A percentile compares a stretch with the other conserved stretches of the same genome.
Conservation (phyloP, 2,329 filamentous ascomycete genomes). For the Microdochium nivale region DNA sequence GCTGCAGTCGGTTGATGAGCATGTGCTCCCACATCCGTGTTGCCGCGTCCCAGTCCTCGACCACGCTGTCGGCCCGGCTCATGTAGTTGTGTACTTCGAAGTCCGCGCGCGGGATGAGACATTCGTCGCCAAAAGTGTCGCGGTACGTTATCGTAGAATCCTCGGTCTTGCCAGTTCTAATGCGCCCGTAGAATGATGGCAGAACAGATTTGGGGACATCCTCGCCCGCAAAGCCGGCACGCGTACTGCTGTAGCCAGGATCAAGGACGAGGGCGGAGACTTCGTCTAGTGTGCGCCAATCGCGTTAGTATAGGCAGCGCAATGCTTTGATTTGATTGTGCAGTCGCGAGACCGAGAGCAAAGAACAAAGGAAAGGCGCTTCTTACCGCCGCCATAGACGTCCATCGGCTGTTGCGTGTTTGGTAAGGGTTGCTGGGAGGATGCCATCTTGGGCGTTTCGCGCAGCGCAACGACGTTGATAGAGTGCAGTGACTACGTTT, state of each 20-base stretch:
- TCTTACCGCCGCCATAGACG: constrained; percentile 21
- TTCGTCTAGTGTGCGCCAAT: constrained; percentile 59
- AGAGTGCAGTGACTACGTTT: background rate
- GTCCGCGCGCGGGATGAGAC: constrained; percentile 65
- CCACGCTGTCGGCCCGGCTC: constrained; percentile 68
- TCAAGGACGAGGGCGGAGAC: constrained; percentile 96
- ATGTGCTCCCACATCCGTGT: constrained; percentile 87
- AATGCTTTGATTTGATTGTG: background rate
- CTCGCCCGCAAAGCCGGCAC: constrained; percentile 95
- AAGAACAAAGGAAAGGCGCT: background rate
- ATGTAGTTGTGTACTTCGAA: constrained; percentile 90
- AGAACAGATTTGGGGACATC: constrained; percentile 92
- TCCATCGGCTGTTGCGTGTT: constrained; percentile 19
- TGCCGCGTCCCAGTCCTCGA: constrained; percentile 94
- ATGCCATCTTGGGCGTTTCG: background rate
- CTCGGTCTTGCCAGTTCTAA: constrained; percentile 38
- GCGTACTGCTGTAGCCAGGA: constrained; percentile 81
- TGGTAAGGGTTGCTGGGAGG: constrained; percentile 13
- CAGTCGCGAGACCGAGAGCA: too few species aligned
- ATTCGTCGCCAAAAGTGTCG: constrained; percentile 82
- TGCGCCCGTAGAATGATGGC: constrained; percentile 76
- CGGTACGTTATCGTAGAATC: constrained; percentile 25
- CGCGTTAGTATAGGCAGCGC: constrained; percentile 5
- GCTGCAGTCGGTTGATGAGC: constrained; percentile 81
- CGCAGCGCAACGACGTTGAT: background rate